Base-by-base conservation (phyloP, 1,284 basidiomycete species). In the Papiliotrema nemorosa region DNA sequence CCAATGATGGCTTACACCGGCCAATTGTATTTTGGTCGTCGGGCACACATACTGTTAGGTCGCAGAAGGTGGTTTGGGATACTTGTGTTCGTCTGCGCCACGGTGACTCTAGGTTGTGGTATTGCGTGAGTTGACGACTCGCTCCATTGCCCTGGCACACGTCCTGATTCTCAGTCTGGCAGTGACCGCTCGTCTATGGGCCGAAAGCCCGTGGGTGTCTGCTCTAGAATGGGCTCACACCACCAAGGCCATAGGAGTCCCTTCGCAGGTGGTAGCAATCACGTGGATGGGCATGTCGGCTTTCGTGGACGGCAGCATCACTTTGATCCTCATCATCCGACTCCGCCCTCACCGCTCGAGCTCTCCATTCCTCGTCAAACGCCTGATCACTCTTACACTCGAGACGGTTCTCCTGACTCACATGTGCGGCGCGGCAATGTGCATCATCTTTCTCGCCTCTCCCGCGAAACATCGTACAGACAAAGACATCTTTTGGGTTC, bases 271-370 rank as follows among this genome's bases (percentile, higher is more conserved):
- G n/a, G 67, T 69, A 25, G 65, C 65, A 2, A 69, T 69, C 37
- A 51, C 55, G 24, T 69, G 67, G 67, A 66, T 69, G 63, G 67
- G 63, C 13, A 42, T 66, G n/a, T 66, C 67, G 12, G 67, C 67
- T 3, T 33, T 59, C 18, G 62, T 59, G 24, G 67, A 69, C 41
- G 65, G 65, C 3, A 37, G 45, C 16, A 40, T 69, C 33, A 67
- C 67, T 5, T 18, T 63, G 13, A 47, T 62, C 24, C 55, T 69
- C 12, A 33, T 64, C 29, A 54, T 33, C 37, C 34, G 50, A 24
- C 59, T 66, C 40, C 44, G 13, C 47, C 54, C 20, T 31, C 47
- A 4, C 46, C 40, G 21, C 21, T 50, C 7, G 37, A 49, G 3
- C 52, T 62, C 16, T 44, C 52, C 22, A 37, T 53, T 2, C 40